Evolutionary conservation across 495 filamentous ascomycete species (phyloP), one percentile per base, ranked within the genome.

Genomic region (Penicillium odoratum): DNA sequence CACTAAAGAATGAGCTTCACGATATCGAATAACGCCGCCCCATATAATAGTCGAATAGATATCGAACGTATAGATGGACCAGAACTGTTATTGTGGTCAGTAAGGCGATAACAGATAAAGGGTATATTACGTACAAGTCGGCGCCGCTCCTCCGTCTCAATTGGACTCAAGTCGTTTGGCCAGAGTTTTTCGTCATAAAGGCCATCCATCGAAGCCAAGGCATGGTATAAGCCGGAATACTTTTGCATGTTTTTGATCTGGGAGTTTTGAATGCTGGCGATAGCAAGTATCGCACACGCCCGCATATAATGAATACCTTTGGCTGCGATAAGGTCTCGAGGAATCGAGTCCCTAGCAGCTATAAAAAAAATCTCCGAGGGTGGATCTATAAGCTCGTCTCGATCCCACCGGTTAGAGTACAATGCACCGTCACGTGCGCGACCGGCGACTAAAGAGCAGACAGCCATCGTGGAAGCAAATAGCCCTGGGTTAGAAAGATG

Each of bases 31-130:
- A 13, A 77, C 62, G n/a, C 71, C 67, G 25, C 72, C 71, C 75
- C 75, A 82, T 21, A 82, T 74, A 46, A 79, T 71, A 9, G 73
- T 73, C 7, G 74, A 72, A 62, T 76, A 81, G 45, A 83, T 69
- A 49, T 83, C 80, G 3, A 83, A 56, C 5, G 74, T 75, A 56
- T 83, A 83, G 38, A 78, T 80, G 28, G 80, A 79, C 81, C 81
- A 83, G 55, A 81, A 81, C 72, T 79, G 30, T 4, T 29, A 31
- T 11, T 7, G 46, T 13, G 53, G 51, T 38, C 29, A 54, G 33
- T 9, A 34, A 16, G 9, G 28, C 9, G 26, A 36, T 7, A 2
- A 45, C 16, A 26, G 4, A 0, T 10, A 1, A 30, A 7, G 31
- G 21, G 3, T 21, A 15, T 31, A 7, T n/a, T 33, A 50, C 74